Evolutionary conservation across 495 filamentous ascomycete genomes (phyloP), one percentile per base, ranked within the genome.

Genomic region (Articulospora tetracladia): DNA sequence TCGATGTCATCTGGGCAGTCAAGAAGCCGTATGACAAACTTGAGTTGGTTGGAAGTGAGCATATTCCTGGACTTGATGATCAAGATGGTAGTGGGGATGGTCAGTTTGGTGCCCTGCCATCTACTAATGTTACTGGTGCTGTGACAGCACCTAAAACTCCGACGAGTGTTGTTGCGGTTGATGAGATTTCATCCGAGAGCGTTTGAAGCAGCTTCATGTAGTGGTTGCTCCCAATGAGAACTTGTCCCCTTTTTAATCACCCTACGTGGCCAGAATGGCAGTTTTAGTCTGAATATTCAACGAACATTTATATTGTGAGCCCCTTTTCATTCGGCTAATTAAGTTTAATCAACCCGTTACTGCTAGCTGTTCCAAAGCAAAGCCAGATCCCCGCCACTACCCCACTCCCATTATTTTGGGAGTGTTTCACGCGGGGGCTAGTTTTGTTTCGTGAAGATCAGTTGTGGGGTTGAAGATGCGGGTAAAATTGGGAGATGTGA

Each of bases 1-100:
- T 71, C 46, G 72, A 77, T 64, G 36, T 76, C 12, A 77, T 77
- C 28, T 79, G 76, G 76, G 72, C 69, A 23, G 70, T 73, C 50
- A 70, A 69, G 22, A 64, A 63, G 24, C 74, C 74, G 34, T 77
- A 77, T 66, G 34, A 50, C 10, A 58, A 64, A 46, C 68, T 77
- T 27, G 70, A 70, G 10, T 54, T 56, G 2, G 68, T 66, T 13
- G 70, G 63, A 0, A 74, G 73, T 53, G 74, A 77, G 62, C 58
- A 67, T 53, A 68, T 72, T 49, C 70, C 68, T 8, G 75, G 74
- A 0, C 48, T 70, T 23, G 68, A 70, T 56, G 61, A 67, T 62
- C 58, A 6, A 13, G 17, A 6, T 3, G 46, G 17, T 17, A 32
- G 20, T 32, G 27, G 24, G 1, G 30, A 36, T 44, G 57, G 57